A percentile compares a stretch with the other conserved stretches of the same genome.
Conservation (phyloP, 192 early-diverging fungal species). For the Backusella luteola region DNA sequence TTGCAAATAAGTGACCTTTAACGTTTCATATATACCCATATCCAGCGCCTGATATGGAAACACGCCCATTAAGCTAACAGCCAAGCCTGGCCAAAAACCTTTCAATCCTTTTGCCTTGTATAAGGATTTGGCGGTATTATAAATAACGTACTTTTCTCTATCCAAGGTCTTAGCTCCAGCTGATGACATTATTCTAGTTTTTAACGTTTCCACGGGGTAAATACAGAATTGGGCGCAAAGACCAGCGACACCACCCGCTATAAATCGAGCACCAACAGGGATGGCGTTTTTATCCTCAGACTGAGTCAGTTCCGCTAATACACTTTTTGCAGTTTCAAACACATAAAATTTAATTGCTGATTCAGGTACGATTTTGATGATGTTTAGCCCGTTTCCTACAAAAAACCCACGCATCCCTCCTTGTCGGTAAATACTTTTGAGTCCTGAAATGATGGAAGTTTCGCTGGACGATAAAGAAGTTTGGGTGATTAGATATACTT, state of each 20-base stretch:
- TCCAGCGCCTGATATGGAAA: constrained; percentile 78
- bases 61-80: constrained; percentile 59
- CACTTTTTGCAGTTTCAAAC: constrained; percentile 61
- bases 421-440: constrained; percentile 57
- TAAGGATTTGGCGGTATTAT: constrained; percentile 56
- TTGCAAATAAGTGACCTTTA: constrained; percentile 59
- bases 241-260: constrained; percentile 74
- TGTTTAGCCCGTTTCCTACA: constrained; percentile 75
- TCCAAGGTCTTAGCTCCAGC: constrained; percentile 28
- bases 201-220: constrained; percentile 76
- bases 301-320: constrained; percentile 39
- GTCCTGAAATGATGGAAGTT: constrained; percentile 30
- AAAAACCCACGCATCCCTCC: constrained; percentile 71
- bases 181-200: constrained; percentile 73
- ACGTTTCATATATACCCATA: constrained; percentile 67
- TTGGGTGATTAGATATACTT: constrained; percentile 56
- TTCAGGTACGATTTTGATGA: constrained; percentile 77
- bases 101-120: constrained; percentile 59
- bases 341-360: constrained; percentile 75
- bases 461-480: constrained; percentile 28
- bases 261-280: constrained; percentile 50
- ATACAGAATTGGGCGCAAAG: constrained; percentile 70
- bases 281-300: constrained; percentile 45
- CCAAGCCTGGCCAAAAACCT: constrained; percentile 56
- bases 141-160: constrained; percentile 32